Base-by-base conservation (phyloP, 1,139 yeast genomes). In the Taphrina betulina region DNA sequence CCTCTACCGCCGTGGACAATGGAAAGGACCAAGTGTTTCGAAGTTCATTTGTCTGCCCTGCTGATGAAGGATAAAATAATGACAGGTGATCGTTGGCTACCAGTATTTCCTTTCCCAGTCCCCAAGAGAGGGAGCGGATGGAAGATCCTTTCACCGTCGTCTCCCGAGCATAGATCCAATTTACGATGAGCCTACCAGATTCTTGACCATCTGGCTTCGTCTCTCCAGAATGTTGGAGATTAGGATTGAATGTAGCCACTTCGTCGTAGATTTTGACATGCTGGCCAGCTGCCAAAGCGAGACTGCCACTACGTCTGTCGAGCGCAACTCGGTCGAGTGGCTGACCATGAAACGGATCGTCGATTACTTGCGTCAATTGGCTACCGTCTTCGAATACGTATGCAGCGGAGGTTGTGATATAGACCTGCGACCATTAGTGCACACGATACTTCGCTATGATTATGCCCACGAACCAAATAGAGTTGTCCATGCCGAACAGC, bases 71-170 rank as follows among this genome's bases (percentile, higher is more conserved):
- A 53, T 74, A 74, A 78, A 83, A 83, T 42, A 87, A 72, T 0
- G 78, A 71, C 22, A 87, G 67, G 0, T 72, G 71, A 14, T 72
- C 68, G 0, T 90, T 77, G 0, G 92, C 95, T 1, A 80, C 72
- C 0, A 80, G 77, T 38, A 88, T 64, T 61, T 84, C 92, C 56
- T 76, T 73, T 48, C 76, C 77, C 14, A 71, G 69, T 0, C 94
- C 88, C 95, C 95, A 88, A 56, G 78, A 77, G 31, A 87, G 60
- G 52, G 83, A 75, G 60, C 75, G 78, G 24, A 83, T 74, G 60
- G 59, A 0, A 64, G 70, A 60, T 67, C 69, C 17, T 63, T 60
- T 43, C 70, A 62, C 40, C 70, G 67, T 42, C 20, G 35, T 71
- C 63, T 60, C 75, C 72, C 34, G 70, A 61, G 17, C 72, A 68